Percentiles rank a stretch among this genome's conserved stretches.
Conservation (phyloP, 192 early-diverging fungal genomes). For the Coemansia sp. region DNA sequence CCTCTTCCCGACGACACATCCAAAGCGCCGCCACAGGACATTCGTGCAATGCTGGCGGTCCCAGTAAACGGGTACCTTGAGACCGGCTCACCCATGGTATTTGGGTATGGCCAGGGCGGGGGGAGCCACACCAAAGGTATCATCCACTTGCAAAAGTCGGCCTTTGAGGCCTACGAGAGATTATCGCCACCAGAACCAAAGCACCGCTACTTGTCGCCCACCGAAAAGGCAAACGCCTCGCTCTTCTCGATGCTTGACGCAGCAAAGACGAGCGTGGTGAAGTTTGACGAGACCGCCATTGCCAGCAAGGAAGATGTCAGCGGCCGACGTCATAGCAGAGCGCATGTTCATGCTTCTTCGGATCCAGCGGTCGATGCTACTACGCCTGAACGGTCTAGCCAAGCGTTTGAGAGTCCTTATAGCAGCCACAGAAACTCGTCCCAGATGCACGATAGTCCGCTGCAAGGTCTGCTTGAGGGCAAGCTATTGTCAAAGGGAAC, state of each 20-base stretch:
- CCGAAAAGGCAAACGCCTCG: slow-evolving; percentile 30
- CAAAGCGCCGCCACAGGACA: not conserved
- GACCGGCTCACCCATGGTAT: not conserved
- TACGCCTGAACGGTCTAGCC: not conserved
- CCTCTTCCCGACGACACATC: not conserved
- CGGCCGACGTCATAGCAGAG: not conserved
- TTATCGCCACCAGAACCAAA: not conserved
- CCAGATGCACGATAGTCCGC: not conserved
- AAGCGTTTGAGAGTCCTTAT: not conserved
- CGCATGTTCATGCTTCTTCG: not conserved
- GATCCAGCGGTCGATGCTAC: not conserved
- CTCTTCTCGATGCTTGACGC: slow-evolving; percentile 41
- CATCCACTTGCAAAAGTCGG: not conserved
- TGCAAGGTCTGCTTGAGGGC: not conserved
- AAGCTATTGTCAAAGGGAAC: not conserved
- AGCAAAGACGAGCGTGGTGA: not conserved
- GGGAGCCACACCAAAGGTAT: not conserved
- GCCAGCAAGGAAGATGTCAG: not conserved
- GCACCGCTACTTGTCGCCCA: slow-evolving; percentile 18
- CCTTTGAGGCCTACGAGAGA: not conserved
- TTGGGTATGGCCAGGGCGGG: not conserved
- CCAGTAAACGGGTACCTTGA: not conserved
- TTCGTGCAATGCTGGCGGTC: slow-evolving; percentile 1
- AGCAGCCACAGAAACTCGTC: not conserved
- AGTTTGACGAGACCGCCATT: not conserved